Evolutionary conservation across 192 early-diverging fungal species (phyloP).

Genomic region (Podila verticillata): DNA sequence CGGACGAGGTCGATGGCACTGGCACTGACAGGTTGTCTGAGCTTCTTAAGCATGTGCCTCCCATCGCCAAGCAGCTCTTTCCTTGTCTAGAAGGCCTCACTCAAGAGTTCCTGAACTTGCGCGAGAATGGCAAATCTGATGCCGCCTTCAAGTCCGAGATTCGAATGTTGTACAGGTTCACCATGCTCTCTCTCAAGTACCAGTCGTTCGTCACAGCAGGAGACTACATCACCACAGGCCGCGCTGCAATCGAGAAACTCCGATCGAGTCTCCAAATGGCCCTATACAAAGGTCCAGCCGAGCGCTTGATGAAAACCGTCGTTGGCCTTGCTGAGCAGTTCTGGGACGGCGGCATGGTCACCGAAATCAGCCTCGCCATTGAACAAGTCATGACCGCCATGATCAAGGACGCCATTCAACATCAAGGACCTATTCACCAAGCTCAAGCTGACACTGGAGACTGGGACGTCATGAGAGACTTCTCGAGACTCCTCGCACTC

Average conservation of each 20-base stretch:
- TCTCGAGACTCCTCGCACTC: constrained; percentile 12
- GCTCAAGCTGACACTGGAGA: not conserved
- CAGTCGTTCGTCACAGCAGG: not conserved
- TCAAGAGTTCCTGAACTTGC: constrained; percentile 18
- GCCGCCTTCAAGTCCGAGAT: constrained; percentile 1
- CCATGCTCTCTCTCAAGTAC: constrained; percentile 16
- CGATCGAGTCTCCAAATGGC: not conserved
- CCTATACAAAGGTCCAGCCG: constrained; percentile 13
- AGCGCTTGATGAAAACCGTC: constrained; percentile 13
- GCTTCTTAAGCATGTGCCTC: not conserved
- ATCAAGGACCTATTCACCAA: not conserved
- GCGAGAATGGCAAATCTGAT: not conserved
- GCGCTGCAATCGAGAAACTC: not conserved
- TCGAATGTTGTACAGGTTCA: constrained; percentile 8
- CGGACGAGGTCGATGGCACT: not conserved
- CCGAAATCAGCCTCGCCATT: constrained; percentile 21
- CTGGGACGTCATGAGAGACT: constrained; percentile 38
- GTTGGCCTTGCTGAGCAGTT: constrained; percentile 28
- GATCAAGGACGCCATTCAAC: constrained; percentile 14
- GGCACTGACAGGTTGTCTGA: not conserved
- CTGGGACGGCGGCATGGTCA: constrained; percentile 31
- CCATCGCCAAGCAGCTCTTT: constrained; percentile 16
- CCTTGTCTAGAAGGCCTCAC: constrained; percentile 4
- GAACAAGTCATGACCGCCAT: constrained; percentile 10
- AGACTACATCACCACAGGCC: constrained; percentile 7